Conservation (phyloP, 1,284 basidiomycete species). For the Apiotrichum akiyoshidainum region DNA sequence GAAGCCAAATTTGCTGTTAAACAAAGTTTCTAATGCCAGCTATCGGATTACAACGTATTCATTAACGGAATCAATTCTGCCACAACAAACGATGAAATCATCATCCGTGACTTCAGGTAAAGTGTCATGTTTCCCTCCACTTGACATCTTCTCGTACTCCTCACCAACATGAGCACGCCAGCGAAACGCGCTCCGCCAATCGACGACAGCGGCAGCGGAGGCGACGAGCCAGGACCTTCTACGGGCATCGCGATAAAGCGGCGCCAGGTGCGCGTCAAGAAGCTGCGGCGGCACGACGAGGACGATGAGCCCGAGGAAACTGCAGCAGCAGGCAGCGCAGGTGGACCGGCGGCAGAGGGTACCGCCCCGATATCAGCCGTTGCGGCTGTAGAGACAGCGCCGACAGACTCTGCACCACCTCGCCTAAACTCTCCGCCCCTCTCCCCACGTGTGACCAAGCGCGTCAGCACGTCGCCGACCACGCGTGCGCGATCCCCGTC, state of each 20-base stretch:
- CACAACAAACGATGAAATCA: no score
- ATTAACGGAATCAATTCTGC: no score
- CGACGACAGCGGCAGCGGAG: conserved; percentile 1
- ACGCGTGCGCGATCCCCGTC: background rate
- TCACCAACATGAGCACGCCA: background rate
- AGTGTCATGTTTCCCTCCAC: no score
- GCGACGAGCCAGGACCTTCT: conserved; percentile 2
- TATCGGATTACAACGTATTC: no score
- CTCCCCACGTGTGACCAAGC: background rate
- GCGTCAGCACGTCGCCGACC: conserved; percentile 2
- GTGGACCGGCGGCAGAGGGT: no score
- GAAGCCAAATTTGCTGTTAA: no score
- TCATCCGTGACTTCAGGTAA: no score
- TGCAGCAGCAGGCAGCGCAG: background rate
- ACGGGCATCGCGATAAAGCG: conserved; percentile 27
- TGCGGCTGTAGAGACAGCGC: conserved; percentile 1
- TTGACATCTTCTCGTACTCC: no score
- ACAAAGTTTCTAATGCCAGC: no score
- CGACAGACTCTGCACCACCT: conserved; percentile 8
- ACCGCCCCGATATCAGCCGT: background rate
- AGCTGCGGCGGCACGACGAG: conserved; percentile 28
- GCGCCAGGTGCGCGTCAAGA: conserved; percentile 39
- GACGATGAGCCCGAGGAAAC: conserved; percentile 2
- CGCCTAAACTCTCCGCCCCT: background rate
- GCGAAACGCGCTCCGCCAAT: conserved; percentile 5